Evolutionary conservation across 176 grass and related monocot genomes (phyloP), one percentile per base, ranked within the genome.

Genomic region (Triticum dicoccoides): DNA sequence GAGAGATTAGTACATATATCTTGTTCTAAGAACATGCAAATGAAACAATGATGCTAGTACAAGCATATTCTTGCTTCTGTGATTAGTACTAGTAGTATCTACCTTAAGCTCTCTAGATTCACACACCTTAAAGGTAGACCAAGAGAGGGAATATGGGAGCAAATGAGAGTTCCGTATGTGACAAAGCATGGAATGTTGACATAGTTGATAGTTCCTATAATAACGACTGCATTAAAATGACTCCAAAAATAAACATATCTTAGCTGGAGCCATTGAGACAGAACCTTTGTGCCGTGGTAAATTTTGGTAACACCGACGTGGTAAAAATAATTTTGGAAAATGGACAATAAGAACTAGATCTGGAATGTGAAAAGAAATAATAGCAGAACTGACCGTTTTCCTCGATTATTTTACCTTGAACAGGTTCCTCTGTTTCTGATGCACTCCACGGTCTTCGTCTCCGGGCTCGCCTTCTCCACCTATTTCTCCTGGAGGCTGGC

Each of bases 401-500:
- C 70, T 70, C 35, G 29, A 51, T 69, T 86, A 21, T 32, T 61
- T n/a, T 64, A 32, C 56, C 9, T 86, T 68, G 0, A 87, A 81
- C 93, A 99, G 97, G 97, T 98, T 34, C 97, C 97, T 83, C 73
- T 96, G 27, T 98, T 99, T 83, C 73, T 99, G 58, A 92, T 99
- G 97, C 92, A 99, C 82, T 99, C 90, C 34, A 91, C 97, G 49
- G 85, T 91, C 30, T 99, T 99, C 85, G 69, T 99, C 82, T 96
- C 97, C 3, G 97, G 97, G 18, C 84, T 99, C 20, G 79, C 52
- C 44, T 98, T 98, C 66, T 92, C 97, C 33, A 89, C 89, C 11
- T 96, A 99, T 59, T 99, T 99, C 89, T 99, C 94, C 18, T 99
- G 97, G 97, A 90, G 94, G 66, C 92, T 99, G 84, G 95, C 97